Conservation (phyloP, 1,284 basidiomycete genomes). For the Vanrija sp. region DNA sequence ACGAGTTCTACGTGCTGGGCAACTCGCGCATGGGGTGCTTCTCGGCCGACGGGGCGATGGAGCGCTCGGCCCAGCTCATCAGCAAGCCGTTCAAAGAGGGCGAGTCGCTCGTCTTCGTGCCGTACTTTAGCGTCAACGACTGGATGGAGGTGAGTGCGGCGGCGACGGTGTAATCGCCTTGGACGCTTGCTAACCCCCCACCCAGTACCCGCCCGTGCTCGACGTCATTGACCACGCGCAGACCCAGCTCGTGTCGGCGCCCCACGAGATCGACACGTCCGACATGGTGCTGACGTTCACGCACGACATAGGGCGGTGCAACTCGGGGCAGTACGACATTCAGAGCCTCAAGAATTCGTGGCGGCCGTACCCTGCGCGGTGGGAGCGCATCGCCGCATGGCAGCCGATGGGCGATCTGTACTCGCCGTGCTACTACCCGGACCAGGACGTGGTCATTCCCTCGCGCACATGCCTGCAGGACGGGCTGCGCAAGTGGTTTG, state of each 20-base stretch:
- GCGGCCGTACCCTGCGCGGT: background rate
- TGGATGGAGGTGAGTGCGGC: slow-evolving; percentile 26
- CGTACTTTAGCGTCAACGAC: no score
- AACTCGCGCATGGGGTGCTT: slow-evolving; percentile 18
- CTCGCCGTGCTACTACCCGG: slow-evolving; percentile 19
- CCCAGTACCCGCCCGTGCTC: background rate
- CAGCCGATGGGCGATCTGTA: slow-evolving; percentile 28
- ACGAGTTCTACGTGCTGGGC: slow-evolving; percentile 13
- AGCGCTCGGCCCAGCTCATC: slow-evolving; percentile 13
- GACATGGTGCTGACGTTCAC: slow-evolving; percentile 42
- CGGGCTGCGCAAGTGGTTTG: slow-evolving; percentile 18
- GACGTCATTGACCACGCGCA: slow-evolving; percentile 16
- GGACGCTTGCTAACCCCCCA: no score
- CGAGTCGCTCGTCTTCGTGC: slow-evolving; percentile 30
- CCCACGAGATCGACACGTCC: slow-evolving; percentile 20
- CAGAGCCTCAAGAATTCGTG: slow-evolving; percentile 16
- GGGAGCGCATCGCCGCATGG: slow-evolving; percentile 13
- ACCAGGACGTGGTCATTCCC: slow-evolving; percentile 30
- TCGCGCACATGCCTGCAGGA: slow-evolving; percentile 21
- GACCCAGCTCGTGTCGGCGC: slow-evolving; percentile 17
- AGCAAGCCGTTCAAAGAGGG: slow-evolving; percentile 18
- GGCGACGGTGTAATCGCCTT: no score
- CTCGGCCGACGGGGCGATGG: slow-evolving; percentile 23
- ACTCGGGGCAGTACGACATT: slow-evolving; percentile 11
- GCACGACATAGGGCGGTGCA: slow-evolving; percentile 40